Percentiles rank a stretch among this genome's conserved stretches.
Conservation (phyloP, 2,329 filamentous ascomycete species). For the Ophiostoma pallidulum region DNA sequence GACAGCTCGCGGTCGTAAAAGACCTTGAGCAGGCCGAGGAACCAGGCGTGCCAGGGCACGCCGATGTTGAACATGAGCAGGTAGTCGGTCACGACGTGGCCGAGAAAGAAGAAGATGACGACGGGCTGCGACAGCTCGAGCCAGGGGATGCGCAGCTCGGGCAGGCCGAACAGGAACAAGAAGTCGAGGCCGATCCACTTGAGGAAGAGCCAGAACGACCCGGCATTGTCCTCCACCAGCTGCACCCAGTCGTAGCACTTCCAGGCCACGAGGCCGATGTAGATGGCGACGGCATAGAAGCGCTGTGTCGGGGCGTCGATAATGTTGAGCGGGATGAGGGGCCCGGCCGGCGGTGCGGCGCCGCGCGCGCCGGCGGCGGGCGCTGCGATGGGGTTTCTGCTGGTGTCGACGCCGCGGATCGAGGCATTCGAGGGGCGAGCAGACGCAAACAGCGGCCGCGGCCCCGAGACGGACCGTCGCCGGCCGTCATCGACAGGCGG, state of each 20-base stretch:
- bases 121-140: conserved; percentile 77
- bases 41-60: conserved; percentile 60
- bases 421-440: conserved; percentile 20
- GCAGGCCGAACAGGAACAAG: conserved; percentile 76
- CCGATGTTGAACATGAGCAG: conserved; percentile 91
- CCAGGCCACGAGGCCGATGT: conserved; percentile 67
- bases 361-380: neutral
- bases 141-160: conserved; percentile 88
- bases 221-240: conserved; percentile 68
- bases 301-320: conserved; percentile 88
- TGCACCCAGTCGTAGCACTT: conserved; percentile 78
- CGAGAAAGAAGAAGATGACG: conserved; percentile 59
- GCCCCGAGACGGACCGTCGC: neutral
- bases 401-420: neutral
- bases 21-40: conserved; percentile 64
- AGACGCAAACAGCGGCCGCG: conserved; percentile 9
- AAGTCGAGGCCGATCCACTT: conserved; percentile 92
- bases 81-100: conserved; percentile 65
- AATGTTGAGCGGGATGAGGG: conserved; percentile 70
- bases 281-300: conserved; percentile 75
- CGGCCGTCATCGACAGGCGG: conserved; percentile 9
- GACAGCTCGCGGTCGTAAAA: conserved; percentile 89
- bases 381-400: neutral
- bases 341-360: conserved; percentile 31
- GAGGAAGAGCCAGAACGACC: conserved; percentile 82